phyloP scores from a whole-genome alignment of 441 rosid genomes.

The Melastoma candidum region DNA sequence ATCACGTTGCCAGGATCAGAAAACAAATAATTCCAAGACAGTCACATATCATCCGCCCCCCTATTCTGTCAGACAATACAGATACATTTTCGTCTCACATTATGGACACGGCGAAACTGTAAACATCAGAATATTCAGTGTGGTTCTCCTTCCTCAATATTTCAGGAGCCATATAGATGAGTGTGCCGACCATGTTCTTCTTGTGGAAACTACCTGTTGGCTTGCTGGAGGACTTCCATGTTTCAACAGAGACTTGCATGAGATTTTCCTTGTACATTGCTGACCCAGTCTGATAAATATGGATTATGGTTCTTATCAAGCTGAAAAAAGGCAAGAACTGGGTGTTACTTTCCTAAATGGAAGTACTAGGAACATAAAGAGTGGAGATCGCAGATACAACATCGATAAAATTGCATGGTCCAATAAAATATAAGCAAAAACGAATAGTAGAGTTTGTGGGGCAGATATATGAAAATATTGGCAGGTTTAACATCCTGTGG shows the following conservation, averaged over 20 bases:
- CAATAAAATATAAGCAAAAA: conserved; percentile 7
- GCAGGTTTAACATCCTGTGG: conserved; percentile 95
- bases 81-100: conserved; percentile 43
- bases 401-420: not conserved
- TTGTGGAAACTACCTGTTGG: conserved; percentile 98
- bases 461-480: conserved; percentile 68
- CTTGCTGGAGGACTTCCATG: conserved; percentile 90
- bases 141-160: conserved; percentile 70
- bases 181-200: conserved; percentile 90
- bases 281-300: conserved; percentile 79
- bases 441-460: conserved; percentile 15
- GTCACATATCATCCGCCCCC: no score
- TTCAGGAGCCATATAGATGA: conserved; percentile 98
- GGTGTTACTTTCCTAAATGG: not conserved
- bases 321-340: conserved; percentile 33
- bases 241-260: conserved; percentile 45
- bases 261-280: conserved; percentile 66
- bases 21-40: no score
- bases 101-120: conserved; percentile 77
- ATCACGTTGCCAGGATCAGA: no score
- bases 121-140: conserved; percentile 82
- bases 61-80: not conserved
- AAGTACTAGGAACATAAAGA: no score
- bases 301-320: conserved; percentile 55
- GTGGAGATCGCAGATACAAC: no score